Evolutionary conservation across 257 asterid genomes (phyloP), one percentile per base, ranked within the genome.

Genomic region (Plantago major): DNA sequence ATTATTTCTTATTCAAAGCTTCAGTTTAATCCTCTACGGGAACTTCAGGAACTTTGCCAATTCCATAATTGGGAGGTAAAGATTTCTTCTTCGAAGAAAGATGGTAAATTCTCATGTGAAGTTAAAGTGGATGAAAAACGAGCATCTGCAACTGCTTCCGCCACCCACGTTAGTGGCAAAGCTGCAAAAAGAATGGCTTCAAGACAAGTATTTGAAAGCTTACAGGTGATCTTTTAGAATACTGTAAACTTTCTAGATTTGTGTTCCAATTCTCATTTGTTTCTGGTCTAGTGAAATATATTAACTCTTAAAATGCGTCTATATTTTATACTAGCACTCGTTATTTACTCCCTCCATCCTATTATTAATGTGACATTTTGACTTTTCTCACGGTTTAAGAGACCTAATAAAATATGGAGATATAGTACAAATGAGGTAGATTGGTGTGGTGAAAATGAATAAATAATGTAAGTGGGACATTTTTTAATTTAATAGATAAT

Each of bases 21-120:
- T 74, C 89, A 67, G 46, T 40, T 69, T 49, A 87, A 85, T 81
- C 89, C 97, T 40, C 52, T 76, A 48, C 79, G 96, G 81, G 92
- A 89, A 60, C 78, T 89, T 69, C 58, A 28, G 18, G 99, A 89
- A 74, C 90, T 93, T 69, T 85, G 95, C 74, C 97, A 93, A 73
- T 76, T 77, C 70, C 68, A 70, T 64, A 64, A 74, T 66, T 83
- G 88, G 87, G 73, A 78, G 48, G 49, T 82, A 65, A 60, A 80
- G 55, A 78, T 73, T 70, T 65, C 78, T 62, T 16, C 76, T 5
- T 43, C 60, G 10, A 83, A 74, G 82, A 81, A 65, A 67, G 84
- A 79, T 37, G 78, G 84, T 17, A 74, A 70, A 13, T 83, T 55
- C 73, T 33, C 47, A 12, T 86, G 77, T 58, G 82, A 67, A 72